Base-by-base conservation (phyloP, 108 stramenopile species). In the Conticribra weissflogii region DNA sequence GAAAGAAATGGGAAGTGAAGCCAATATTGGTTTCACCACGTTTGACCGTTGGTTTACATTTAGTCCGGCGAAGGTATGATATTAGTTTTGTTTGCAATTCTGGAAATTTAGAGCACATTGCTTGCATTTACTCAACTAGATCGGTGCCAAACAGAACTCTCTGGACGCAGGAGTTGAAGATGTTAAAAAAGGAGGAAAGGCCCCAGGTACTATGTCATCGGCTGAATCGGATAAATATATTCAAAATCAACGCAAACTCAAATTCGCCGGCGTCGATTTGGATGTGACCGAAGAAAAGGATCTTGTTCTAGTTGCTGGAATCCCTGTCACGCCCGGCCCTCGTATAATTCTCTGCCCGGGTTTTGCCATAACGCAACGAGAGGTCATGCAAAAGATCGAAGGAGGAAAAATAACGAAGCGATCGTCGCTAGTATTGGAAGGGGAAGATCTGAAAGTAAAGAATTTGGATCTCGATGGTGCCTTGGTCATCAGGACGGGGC, bases 21-120 rank as follows among this genome's bases (percentile, higher is more conserved):
- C 83, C 48, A 96, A 93, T 69, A 96, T 99, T 74, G 99, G 99
- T 17, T 99, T 98, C 66, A 98, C 98, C 15, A 90, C 83, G 85
- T 90, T 97, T 64, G 92, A 97, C 74, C 85, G 96, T 50, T 97
- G 96, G 96, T 89, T 97, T 34, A 92, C 96, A 7, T 98, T 98
- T 67, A 94, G 93, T 32, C 97, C 97, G 1, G 97, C 97, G 31
- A 98, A 98, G 86, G 82, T 86, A 61, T 30, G 76, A 33, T 25
- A 4, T 31, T 24, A n/a, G 25, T 36, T 8, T 21, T 52, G 29
- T 23, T 55, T 25, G 5, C 36, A 41, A 9, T 41, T 41, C 36
- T 41, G 8, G 12, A 5, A 41, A 5, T 12, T 27, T 2, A 0
- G 15, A n/a, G 1, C 29, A 32, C 46, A 28, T 19, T 28, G 17